A percentile compares a stretch with the other conserved stretches of the same genome.
Evolutionary conservation across 441 rosid genomes (phyloP).

Genomic region (Eruca vesicaria): DNA sequence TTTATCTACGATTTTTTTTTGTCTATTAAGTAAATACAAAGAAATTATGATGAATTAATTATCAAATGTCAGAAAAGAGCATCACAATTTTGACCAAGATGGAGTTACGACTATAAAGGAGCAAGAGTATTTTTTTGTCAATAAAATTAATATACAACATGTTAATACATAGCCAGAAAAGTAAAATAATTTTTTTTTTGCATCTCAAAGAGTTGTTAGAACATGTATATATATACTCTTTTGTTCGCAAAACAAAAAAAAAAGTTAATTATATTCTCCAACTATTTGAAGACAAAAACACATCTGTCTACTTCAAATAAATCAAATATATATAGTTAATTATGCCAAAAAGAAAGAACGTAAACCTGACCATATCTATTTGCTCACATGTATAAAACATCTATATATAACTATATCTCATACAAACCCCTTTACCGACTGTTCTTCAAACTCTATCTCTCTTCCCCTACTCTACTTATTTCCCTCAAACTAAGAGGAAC

Average conservation of each 20-base stretch:
- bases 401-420: too few relatives aligned
- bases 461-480: background rate
- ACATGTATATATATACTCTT: too few relatives aligned
- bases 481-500: conserved; percentile 10
- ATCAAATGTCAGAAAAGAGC: background rate
- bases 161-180: too few relatives aligned
- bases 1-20: background rate
- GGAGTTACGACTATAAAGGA: background rate
- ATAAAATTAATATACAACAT: background rate
- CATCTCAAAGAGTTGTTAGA: too few relatives aligned
- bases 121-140: background rate
- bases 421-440: too few relatives aligned
- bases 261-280: too few relatives aligned
- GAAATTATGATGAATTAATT: background rate
- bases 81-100: background rate
- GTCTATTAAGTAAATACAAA: background rate
- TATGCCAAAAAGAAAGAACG: background rate
- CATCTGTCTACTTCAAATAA: background rate
- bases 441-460: too few relatives aligned
- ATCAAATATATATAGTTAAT: background rate
- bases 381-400: too few relatives aligned
- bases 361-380: background rate
- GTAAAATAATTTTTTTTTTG: too few relatives aligned
- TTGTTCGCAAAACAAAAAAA: background rate
- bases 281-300: background rate